Base-by-base conservation (phyloP, 129 eudicot genomes). In the Flaveria robusta region DNA sequence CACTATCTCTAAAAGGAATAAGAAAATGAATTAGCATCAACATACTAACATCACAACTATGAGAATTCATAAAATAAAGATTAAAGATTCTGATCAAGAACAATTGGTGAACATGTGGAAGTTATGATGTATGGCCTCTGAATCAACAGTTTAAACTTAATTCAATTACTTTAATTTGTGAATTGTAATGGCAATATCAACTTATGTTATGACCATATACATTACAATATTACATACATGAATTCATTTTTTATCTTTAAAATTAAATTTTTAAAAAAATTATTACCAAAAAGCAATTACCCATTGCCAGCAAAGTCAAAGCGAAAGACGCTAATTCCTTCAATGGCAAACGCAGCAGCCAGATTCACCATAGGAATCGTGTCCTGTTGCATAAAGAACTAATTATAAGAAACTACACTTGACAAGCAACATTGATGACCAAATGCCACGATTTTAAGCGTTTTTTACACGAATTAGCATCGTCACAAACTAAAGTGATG, bases 281-380 rank as follows among this genome's bases (percentile, higher is more conserved):
- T 76, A 76, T 13, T 20, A 68, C 69, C 43, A 47, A 70, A 70
- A 19, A 20, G 5, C 11, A 34, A 82, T 81, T 84, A 92, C 98
- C 98, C 98, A 65, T 92, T 90, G 54, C 98, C 96, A 46, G 98
- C 82, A 60, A 92, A 92, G 77, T 92, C 98, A 63, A 90, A 92
- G 70, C 96, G 94, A 78, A 84, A 92, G 71, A 86, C 89, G 82
- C 89, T 90, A 63, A 88, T 76, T 84, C 94, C 94, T 71, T 84
- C 85, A 29, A 71, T 86, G 58, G 72, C 85, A 52, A 92, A 80
- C 76, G 92, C 89, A 83, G 86, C 77, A 63, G 96, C 96, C 78
- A 92, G 88, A 81, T 77, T 89, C 80, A 86, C 92, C 92, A 90
- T 90, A 16, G 98, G 96, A 77, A 89, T 88, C 60, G 87, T 83